Evolutionary conservation across 2,329 filamentous ascomycete species (phyloP), one percentile per base, ranked within the genome.

Genomic region (Chrysosporium queenslandicum): DNA sequence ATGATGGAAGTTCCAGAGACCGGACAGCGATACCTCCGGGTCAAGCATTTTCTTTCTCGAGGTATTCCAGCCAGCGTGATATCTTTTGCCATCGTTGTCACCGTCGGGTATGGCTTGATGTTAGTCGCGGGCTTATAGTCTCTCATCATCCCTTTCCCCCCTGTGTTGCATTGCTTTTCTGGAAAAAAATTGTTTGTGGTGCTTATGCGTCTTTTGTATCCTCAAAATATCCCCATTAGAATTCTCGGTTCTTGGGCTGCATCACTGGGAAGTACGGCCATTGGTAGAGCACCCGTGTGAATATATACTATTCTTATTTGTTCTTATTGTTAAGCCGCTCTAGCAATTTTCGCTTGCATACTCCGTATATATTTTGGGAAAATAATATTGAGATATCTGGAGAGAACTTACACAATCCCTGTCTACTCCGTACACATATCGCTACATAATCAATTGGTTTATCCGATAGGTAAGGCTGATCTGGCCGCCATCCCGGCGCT

Each of bases 1-100:
- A 97, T 98, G 92, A 97, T 97, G 77, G 92, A 98, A 71, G 91
- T 98, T 62, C 80, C 87, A 0, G 79, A 85, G 58, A 94, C 90
- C 0, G 92, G 92, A 7, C 87, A 94, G 66, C 78, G 92, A 52
- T 98, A 98, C 65, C 77, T 98, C 50, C 77, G 85, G 55, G 94
- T 98, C 49, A 86, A 86, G 65, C 92, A 98, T 67, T 98, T 98
- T 69, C 84, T 98, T 63, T 94, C 86, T 48, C 77, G 90, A n/a
- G 92, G 92, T 63, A 81, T 98, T 34, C 91, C 92, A 0, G 83
- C 86, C 64, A 94, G 86, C 68, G 66, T 97, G 32, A 75, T 96
- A 51, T 83, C 89, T 0, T 84, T 94, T 60, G 68, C 77, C 0
- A 86, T 98, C 8, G 83, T 96, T 39, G 78, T 97, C 25, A 91